Conservation (phyloP, 805 yeast species). For the Torulaspora quercuum region DNA sequence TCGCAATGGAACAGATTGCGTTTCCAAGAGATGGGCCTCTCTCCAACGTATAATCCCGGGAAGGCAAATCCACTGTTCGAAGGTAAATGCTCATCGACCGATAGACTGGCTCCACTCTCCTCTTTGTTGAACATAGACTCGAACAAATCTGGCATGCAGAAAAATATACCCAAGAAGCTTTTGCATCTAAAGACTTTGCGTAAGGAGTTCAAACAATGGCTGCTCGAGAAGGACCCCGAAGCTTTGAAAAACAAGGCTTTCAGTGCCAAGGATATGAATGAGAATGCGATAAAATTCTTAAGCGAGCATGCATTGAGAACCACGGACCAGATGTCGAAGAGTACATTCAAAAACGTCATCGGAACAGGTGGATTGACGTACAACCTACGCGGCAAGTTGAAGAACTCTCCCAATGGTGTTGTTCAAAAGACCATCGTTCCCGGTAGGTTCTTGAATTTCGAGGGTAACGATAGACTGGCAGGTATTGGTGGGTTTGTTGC, state of each 20-base stretch:
- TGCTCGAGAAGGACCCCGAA: conserved; percentile 50
- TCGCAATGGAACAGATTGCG: conserved; percentile 57
- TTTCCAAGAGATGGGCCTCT: conserved; percentile 64
- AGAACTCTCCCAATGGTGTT: conserved; percentile 69
- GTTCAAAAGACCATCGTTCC: conserved; percentile 53
- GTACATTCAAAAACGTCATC: conserved; percentile 37
- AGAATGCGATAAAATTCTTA: conserved; percentile 43
- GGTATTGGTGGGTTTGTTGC: conserved; percentile 61
- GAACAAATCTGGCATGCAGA: conserved; percentile 14
- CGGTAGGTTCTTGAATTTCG: conserved; percentile 57
- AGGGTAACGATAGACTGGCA: conserved; percentile 41
- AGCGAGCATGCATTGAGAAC: conserved; percentile 18
- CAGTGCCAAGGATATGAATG: conserved; percentile 36
- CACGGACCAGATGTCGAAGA: conserved; percentile 9
- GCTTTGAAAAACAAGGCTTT: conserved; percentile 32
- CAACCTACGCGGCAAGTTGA: conserved; percentile 60
- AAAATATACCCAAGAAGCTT: conserved; percentile 32
- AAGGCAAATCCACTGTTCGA: conserved; percentile 38
- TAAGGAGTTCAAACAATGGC: conserved; percentile 52
- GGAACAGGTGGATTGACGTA: conserved; percentile 80
- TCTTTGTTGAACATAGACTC: conserved; percentile 20
- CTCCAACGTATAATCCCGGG: conserved; percentile 30
- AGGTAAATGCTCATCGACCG: conserved; percentile 18
- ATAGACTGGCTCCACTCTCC: conserved; percentile 23
- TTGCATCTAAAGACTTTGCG: conserved; percentile 47